phyloP scores from a whole-genome alignment of 2,329 filamentous ascomycete genomes.

The Colletotrichum orchidophilum region DNA sequence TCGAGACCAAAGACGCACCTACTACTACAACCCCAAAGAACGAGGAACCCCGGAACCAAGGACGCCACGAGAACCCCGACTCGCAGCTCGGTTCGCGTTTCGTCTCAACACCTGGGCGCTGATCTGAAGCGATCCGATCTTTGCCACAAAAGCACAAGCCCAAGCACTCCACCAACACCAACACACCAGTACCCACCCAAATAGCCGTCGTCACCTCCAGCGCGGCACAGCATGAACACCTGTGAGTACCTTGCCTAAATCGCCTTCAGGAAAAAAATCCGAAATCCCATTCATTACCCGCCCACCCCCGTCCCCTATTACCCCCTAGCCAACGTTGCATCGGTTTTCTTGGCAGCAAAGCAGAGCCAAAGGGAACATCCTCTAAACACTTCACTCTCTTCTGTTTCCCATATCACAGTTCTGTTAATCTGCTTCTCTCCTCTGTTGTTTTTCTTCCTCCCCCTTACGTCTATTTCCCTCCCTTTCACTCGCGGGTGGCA shows the following conservation, averaged over 20 bases:
- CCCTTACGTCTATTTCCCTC: not conserved
- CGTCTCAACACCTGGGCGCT: constrained; percentile 25
- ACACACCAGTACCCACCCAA: not conserved
- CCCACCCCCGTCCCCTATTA: not conserved
- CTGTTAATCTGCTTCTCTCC: not conserved
- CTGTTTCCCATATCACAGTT: not conserved
- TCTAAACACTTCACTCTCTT: not conserved
- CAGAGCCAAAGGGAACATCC: not conserved
- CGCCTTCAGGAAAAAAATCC: not conserved
- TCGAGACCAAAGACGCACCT: not conserved
- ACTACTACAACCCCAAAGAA: not conserved
- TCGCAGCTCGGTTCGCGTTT: constrained; percentile 33
- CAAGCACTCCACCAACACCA: constrained; percentile 3
- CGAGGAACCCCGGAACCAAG: not conserved
- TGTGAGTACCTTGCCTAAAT: constrained; percentile 18
- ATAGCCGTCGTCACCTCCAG: not conserved
- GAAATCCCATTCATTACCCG: constrained; percentile 2
- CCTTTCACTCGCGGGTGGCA: not conserved
- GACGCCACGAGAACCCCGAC: not conserved
- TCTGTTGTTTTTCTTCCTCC: not conserved
- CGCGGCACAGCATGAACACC: constrained; percentile 25
- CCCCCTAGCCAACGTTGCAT: constrained; percentile 5
- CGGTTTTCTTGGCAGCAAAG: not conserved
- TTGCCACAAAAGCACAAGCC: constrained; percentile 22
- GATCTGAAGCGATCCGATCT: constrained; percentile 32